These are phyloP conservation scores for Avena sativa DNA, from an alignment of 176 grass and related monocot species.

Conservation along the genomic window DNA sequence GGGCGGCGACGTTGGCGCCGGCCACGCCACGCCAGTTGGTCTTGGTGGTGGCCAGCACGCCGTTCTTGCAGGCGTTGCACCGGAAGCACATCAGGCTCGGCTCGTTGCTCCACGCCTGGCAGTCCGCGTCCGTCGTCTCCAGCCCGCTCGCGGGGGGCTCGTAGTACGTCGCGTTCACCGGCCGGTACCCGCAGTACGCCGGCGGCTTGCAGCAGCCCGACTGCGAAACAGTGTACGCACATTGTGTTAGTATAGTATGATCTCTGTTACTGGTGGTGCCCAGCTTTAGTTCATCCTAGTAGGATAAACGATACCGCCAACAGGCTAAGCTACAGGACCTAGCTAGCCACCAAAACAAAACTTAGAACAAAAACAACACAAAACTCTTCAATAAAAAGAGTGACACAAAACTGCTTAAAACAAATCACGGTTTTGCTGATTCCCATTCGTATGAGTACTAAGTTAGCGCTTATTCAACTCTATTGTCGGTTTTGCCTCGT, in stretches of 20 bases:
- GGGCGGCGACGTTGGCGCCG: slow-evolving; percentile 54
- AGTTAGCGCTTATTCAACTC: too few species aligned
- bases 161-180: slow-evolving; percentile 67
- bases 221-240: slow-evolving; percentile 31
- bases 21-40: slow-evolving; percentile 63
- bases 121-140: slow-evolving; percentile 49
- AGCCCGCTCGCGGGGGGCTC: slow-evolving; percentile 26
- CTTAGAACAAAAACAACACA: neutral
- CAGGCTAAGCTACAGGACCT: neutral
- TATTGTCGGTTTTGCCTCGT: too few species aligned
- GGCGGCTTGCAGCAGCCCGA: slow-evolving; percentile 88
- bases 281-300: neutral
- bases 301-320: neutral
- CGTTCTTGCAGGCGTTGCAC: slow-evolving; percentile 74
- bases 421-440: neutral
- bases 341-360: neutral
- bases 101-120: slow-evolving; percentile 69
- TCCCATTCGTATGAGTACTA: too few species aligned
- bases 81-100: slow-evolving; percentile 59
- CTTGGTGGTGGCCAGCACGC: slow-evolving; percentile 59
- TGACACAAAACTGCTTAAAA: neutral
- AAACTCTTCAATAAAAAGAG: too few species aligned
- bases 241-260: neutral
- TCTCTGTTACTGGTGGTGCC: neutral
- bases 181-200: slow-evolving; percentile 61